Conservation (phyloP, 768 basidiomycete genomes). For the Rossbeevera mucosa region DNA sequence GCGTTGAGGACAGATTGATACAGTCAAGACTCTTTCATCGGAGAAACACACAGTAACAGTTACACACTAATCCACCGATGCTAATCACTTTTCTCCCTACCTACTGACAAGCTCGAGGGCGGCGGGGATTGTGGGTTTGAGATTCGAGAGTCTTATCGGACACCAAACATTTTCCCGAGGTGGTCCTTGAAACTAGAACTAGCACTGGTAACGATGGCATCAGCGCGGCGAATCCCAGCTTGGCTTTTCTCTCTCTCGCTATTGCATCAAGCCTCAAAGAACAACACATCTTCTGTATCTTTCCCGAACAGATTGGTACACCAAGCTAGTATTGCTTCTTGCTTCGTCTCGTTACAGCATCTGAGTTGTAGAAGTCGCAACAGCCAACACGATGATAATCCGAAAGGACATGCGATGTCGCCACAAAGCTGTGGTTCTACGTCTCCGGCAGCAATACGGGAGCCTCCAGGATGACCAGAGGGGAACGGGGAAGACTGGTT, state of each 20-base stretch:
- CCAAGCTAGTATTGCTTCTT: not conserved
- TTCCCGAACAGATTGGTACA: not conserved
- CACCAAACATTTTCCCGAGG: slow-evolving; percentile 1
- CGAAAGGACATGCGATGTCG: not conserved
- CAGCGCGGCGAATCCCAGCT: slow-evolving; percentile 1
- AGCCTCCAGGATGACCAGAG: not conserved
- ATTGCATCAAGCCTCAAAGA: not conserved
- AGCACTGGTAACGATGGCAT: not conserved
- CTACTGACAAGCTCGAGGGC: not conserved
- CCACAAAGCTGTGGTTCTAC: not conserved
- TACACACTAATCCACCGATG: not conserved
- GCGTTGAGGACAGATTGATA: not conserved
- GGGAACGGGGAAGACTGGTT: not conserved
- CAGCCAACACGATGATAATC: not conserved
- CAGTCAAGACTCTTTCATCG: not conserved
- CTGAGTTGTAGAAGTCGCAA: not conserved
- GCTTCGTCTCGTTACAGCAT: not conserved
- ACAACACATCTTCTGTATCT: not conserved
- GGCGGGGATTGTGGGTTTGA: not conserved
- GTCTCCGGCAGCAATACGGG: not conserved
- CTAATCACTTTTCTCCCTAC: not conserved
- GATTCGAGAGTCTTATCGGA: not conserved
- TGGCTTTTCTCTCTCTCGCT: not conserved
- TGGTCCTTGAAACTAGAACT: not conserved
- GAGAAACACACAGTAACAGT: no score